Evolutionary conservation across 1,284 basidiomycete genomes (phyloP).

Genomic region (Spongiforma sp.): DNA sequence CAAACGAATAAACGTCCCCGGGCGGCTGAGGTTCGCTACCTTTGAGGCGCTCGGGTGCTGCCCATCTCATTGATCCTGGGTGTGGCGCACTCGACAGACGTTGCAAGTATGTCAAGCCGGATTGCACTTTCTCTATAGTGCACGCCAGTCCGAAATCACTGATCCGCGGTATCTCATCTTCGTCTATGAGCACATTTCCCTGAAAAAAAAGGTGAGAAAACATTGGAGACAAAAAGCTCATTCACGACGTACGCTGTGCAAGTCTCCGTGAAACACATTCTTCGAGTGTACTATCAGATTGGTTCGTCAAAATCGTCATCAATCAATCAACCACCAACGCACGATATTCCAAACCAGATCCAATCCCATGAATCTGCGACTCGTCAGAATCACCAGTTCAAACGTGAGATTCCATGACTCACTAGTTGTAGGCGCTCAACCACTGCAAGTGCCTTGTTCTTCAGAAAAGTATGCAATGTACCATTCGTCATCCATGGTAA

Average conservation of each 20-base stretch:
- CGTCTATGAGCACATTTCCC: conserved; percentile 15
- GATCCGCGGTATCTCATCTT: conserved; percentile 5
- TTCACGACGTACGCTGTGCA: conserved; percentile 7
- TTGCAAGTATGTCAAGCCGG: conserved; percentile 1
- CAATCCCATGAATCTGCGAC: neutral
- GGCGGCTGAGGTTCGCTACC: neutral
- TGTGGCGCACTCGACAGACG: neutral
- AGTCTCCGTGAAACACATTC: conserved; percentile 9
- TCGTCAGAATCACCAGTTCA: neutral
- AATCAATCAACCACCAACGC: neutral
- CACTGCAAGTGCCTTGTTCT: neutral
- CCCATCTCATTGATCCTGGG: neutral
- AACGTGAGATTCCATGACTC: neutral
- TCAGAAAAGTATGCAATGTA: neutral
- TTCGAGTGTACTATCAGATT: conserved; percentile 15
- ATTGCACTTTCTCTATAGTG: neutral
- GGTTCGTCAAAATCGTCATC: conserved; percentile 1
- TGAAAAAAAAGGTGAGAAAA: neutral
- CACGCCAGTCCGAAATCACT: conserved; percentile 13
- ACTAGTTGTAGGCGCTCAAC: neutral
- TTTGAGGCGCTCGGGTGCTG: neutral
- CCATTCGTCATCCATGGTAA: neutral
- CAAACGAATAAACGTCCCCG: neutral
- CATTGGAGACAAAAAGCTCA: neutral
- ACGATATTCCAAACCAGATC: conserved; percentile 11